A percentile compares a stretch with the other conserved stretches of the same genome.
Evolutionary conservation across 768 basidiomycete species (phyloP).

Genomic region (Termitomyces heimii): DNA sequence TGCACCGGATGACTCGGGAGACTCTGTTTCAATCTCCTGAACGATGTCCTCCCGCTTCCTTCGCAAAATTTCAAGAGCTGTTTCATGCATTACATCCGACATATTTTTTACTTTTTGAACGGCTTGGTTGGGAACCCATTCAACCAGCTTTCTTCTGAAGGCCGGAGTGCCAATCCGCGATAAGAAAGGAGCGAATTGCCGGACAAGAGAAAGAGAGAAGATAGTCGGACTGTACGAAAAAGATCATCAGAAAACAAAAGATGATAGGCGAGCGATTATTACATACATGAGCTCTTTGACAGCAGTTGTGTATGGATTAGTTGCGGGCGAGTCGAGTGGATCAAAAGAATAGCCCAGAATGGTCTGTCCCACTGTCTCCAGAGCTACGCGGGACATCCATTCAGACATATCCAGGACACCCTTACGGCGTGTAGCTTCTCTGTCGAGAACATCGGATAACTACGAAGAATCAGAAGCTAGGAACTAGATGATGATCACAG

Average conservation of each 20-base stretch:
- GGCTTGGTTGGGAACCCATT: conserved; percentile 29
- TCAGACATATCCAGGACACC: conserved; percentile 38
- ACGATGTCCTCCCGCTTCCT: conserved; percentile 26
- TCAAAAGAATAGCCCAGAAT: conserved; percentile 43
- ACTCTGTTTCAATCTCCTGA: conserved; percentile 15
- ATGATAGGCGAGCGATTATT: neutral
- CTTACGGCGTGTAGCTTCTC: conserved; percentile 14
- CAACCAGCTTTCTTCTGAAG: conserved; percentile 37
- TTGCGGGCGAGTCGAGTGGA: conserved; percentile 33
- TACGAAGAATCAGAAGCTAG: conserved; percentile 8
- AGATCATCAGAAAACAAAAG: neutral
- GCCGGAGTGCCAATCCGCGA: conserved; percentile 33
- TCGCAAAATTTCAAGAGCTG: conserved; percentile 33
- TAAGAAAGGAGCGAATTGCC: conserved; percentile 40
- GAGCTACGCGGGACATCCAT: conserved; percentile 38
- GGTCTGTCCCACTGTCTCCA: conserved; percentile 38
- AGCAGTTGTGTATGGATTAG: conserved; percentile 38
- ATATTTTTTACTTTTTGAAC: conserved; percentile 38
- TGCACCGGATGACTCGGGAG: conserved; percentile 17
- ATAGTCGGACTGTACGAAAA: conserved; percentile 33
- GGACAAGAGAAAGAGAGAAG: conserved; percentile 36
- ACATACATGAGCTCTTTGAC: conserved; percentile 40
- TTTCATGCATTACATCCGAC: conserved; percentile 42
- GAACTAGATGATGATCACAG: neutral
- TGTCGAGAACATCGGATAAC: conserved; percentile 23